phyloP scores from a whole-genome alignment of 768 basidiomycete species.

The Agrocybe pediades region DNA sequence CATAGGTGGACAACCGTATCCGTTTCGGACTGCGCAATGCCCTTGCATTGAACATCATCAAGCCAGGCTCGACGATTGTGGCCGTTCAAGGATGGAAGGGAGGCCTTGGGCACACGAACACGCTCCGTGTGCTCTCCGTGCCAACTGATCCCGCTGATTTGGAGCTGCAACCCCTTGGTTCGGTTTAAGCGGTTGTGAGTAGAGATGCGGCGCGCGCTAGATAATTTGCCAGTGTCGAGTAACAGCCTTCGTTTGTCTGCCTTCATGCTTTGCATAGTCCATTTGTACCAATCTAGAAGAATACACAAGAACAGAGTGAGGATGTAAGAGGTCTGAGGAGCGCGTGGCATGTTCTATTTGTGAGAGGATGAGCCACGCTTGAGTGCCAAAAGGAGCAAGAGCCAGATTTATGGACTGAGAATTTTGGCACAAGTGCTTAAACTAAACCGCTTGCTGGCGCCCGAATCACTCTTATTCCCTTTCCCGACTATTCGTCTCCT shows the following conservation, averaged over 20 bases:
- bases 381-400: slow-evolving; percentile 14
- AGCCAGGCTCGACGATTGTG: slow-evolving; percentile 84
- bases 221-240: not conserved
- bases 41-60: slow-evolving; percentile 82
- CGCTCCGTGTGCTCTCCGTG: slow-evolving; percentile 79
- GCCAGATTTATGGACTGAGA: slow-evolving; percentile 14
- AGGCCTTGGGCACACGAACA: slow-evolving; percentile 95
- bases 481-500: slow-evolving; percentile 1
- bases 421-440: slow-evolving; percentile 11
- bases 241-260: not conserved
- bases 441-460: slow-evolving; percentile 10
- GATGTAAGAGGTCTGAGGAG: not conserved
- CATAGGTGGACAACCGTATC: slow-evolving; percentile 85
- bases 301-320: not conserved
- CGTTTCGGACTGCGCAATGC: slow-evolving; percentile 87
- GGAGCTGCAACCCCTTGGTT: slow-evolving; percentile 62
- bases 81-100: slow-evolving; percentile 99
- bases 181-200: slow-evolving; percentile 24
- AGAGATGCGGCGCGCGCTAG: too few relatives aligned
- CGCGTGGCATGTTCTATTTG: not conserved
- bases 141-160: slow-evolving; percentile 82
- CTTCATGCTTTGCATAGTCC: slow-evolving; percentile 1
- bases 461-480: slow-evolving; percentile 10
- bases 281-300: not conserved
- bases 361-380: too few relatives aligned